Base-by-base conservation (phyloP, 345 rosid genomes). In the Corchorus capsularis region DNA sequence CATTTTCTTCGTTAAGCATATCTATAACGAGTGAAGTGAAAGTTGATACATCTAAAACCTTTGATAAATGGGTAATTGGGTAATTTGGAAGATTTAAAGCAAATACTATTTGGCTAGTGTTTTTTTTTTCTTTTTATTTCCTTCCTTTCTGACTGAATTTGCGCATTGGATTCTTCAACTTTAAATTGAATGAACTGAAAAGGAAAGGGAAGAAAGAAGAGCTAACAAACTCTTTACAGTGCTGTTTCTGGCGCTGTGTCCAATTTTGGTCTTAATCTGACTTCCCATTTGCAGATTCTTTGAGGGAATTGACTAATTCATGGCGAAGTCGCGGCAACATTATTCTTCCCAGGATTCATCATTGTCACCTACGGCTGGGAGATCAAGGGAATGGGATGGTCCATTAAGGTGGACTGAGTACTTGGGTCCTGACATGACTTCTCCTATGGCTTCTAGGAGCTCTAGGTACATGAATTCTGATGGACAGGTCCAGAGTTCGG, bases 391-490 rank as follows among this genome's bases (percentile, higher is more conserved):
- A 52, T 92, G 94, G 94, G 98, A 96, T 61, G 97, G 98, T 77
- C 97, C 93, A 14, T 91, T 90, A 0, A 83, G 99, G 75, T 96
- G 99, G 99, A 91, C 94, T 4, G 98, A 96, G 82, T 96, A 96
- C 69, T 88, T 96, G 69, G 94, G 97, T 77, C 91, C 93, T 55
- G 98, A 92, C 50, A 81, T 80, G 85, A 79, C 78, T 64, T 82
- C 94, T 75, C 86, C 95, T 15, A 65, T 84, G 43, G 64, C 90
- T 4, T 79, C 87, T 49, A 80, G 89, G 79, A 71, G 83, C 80
- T 88, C 97, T 16, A 91, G 91, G 85, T 85, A 85, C 64, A 74
- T 53, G 63, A 82, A 84, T 81, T 75, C 86, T 72, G 94, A 93
- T 81, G 98, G 92, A 53, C 90, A 90, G 79, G 85, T 77, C 71